Evolutionary conservation across 495 filamentous ascomycete species (phyloP).

Genomic region (Tricharina praecox): DNA sequence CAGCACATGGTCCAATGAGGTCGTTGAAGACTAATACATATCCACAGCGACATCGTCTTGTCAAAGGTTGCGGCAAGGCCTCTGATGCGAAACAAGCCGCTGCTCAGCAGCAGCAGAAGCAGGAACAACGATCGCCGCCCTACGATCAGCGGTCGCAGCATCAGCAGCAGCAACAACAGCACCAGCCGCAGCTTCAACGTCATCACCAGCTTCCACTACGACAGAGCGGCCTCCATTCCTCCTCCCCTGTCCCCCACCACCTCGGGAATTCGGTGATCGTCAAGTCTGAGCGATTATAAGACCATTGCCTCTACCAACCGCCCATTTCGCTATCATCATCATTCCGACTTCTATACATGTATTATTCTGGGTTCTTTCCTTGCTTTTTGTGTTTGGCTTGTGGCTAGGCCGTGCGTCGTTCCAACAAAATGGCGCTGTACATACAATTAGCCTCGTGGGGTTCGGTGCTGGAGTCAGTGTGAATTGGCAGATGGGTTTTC

Average conservation of each 20-base stretch:
- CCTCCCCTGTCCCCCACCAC: neutral
- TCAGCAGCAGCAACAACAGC: neutral
- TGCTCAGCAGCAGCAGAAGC: neutral
- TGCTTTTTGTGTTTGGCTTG: neutral
- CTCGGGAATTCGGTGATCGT: neutral
- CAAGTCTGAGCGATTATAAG: no score
- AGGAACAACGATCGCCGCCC: neutral
- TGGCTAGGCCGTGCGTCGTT: neutral
- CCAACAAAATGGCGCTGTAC: neutral
- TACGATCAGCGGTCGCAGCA: neutral
- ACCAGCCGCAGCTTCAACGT: neutral
- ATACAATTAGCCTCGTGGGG: neutral
- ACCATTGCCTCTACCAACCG: no score
- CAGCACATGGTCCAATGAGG: no score
- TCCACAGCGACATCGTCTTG: constrained; percentile 69
- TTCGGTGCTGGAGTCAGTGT: neutral
- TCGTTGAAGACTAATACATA: constrained; percentile 16
- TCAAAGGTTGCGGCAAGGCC: constrained; percentile 74
- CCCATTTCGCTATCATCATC: neutral
- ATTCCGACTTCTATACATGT: neutral
- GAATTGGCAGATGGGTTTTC: neutral
- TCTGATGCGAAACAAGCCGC: constrained; percentile 11
- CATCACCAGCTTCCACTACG: neutral
- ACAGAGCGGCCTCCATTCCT: neutral
- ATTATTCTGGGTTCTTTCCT: neutral